Conservation (phyloP, 1,284 basidiomycete genomes). For the Trichosporon sp. region DNA sequence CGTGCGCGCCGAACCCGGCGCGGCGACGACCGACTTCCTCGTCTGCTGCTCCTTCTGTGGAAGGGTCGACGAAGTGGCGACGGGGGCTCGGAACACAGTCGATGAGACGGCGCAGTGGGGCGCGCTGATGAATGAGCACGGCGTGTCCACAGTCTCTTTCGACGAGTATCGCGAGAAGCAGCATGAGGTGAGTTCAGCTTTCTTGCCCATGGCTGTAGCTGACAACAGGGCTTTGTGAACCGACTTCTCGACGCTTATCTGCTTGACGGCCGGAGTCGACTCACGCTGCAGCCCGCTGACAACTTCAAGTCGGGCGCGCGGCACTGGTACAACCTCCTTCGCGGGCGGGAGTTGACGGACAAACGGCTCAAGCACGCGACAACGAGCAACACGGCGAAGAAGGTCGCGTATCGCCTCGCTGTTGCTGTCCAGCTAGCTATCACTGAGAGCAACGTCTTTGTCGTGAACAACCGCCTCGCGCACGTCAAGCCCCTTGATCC, state of each 20-base stretch:
- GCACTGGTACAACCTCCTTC: slow-evolving; percentile 30
- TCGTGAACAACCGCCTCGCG: slow-evolving; percentile 36
- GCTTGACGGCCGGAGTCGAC: slow-evolving; percentile 22
- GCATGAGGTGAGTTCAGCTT: slow-evolving; percentile 26
- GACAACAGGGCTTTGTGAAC: slow-evolving; percentile 27
- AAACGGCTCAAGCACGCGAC: background rate
- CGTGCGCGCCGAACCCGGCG: slow-evolving; percentile 10
- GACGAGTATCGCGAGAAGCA: slow-evolving; percentile 24
- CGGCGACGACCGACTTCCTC: slow-evolving; percentile 9
- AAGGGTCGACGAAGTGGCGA: slow-evolving; percentile 34
- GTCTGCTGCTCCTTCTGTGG: slow-evolving; percentile 41
- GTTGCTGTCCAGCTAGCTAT: slow-evolving; percentile 40
- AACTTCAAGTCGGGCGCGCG: slow-evolving; percentile 31
- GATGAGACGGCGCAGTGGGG: slow-evolving; percentile 30
- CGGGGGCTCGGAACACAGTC: slow-evolving; percentile 26
- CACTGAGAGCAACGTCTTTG: slow-evolving; percentile 38
- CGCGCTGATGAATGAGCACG: slow-evolving; percentile 31
- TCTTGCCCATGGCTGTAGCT: background rate
- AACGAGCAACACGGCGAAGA: slow-evolving; percentile 22
- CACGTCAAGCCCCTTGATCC: slow-evolving; percentile 17
- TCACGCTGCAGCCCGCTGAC: slow-evolving; percentile 15
- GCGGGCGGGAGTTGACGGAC: slow-evolving; percentile 11
- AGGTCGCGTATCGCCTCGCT: slow-evolving; percentile 35
- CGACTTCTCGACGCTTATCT: slow-evolving; percentile 28
- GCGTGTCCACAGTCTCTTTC: slow-evolving; percentile 16